Percentiles rank a stretch among this genome's conserved stretches.
These are phyloP conservation scores for Trichoderma sp. DNA, from an alignment of 2,329 filamentous ascomycete genomes.

Conservation along the genomic window DNA sequence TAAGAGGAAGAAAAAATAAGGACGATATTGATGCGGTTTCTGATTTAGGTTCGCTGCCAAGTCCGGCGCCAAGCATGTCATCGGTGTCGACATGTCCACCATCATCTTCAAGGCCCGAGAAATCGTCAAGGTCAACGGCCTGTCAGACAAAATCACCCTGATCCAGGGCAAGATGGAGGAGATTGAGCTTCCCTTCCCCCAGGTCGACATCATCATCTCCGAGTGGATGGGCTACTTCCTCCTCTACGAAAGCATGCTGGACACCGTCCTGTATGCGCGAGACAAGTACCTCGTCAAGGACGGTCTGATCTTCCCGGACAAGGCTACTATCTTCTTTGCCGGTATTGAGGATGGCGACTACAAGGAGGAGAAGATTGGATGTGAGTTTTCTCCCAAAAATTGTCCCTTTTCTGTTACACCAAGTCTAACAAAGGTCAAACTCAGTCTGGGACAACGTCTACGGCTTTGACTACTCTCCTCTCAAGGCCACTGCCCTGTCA, in stretches of 20 bases:
- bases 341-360: conserved; percentile 99
- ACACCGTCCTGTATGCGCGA: conserved; percentile 94
- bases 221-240: conserved; percentile 99
- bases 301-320: conserved; percentile 96
- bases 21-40: conserved; percentile 15
- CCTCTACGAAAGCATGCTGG: conserved; percentile 97
- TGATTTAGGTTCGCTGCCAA: conserved; percentile 83
- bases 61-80: conserved; percentile 96
- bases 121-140: conserved; percentile 88
- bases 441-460: conserved; percentile 98
- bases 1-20: not conserved
- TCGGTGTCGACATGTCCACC: conserved; percentile 98
- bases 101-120: conserved; percentile 98
- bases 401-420: not conserved
- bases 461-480: conserved; percentile 91
- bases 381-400: conserved; percentile 51
- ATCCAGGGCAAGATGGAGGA: conserved; percentile 99
- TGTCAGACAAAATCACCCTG: conserved; percentile 94
- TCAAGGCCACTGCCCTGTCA: conserved; percentile 89
- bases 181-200: conserved; percentile 84
- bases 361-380: conserved; percentile 99
- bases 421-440: conserved; percentile 36
- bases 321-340: conserved; percentile 94
- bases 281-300: conserved; percentile 85
- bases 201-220: conserved; percentile 99